These are phyloP conservation scores for Saccharomycopsis amapae DNA, from an alignment of 805 yeast genomes.

Conservation along the genomic window DNA sequence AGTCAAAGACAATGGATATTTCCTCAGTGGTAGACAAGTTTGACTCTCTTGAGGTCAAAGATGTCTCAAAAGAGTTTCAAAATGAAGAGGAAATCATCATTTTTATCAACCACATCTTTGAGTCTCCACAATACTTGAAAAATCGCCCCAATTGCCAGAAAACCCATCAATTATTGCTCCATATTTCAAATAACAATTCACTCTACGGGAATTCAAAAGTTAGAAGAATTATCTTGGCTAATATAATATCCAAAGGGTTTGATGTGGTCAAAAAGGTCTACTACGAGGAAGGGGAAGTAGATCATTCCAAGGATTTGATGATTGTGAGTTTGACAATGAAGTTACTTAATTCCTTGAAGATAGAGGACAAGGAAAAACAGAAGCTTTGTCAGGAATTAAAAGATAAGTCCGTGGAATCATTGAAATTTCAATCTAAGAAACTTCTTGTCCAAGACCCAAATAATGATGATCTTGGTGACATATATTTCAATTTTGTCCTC, in stretches of 20 bases:
- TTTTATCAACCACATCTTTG: conserved; percentile 1
- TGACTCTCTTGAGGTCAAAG: background rate
- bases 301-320: conserved; percentile 6
- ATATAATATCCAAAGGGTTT: conserved; percentile 6
- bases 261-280: background rate
- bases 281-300: background rate
- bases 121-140: background rate
- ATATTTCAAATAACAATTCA: background rate
- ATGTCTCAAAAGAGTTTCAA: background rate
- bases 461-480: background rate
- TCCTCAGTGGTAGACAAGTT: background rate
- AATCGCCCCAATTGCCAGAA: background rate
- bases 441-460: background rate
- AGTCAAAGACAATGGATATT: too few species aligned
- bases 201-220: background rate
- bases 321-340: conserved; percentile 3
- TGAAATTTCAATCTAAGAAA: background rate
- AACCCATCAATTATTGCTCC: conserved; percentile 8
- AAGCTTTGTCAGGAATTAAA: background rate
- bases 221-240: background rate
- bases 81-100: background rate
- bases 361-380: background rate
- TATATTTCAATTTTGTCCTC: conserved; percentile 4
- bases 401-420: background rate
- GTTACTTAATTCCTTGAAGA: background rate